Evolutionary conservation across 192 early-diverging fungal species (phyloP), one percentile per base, ranked within the genome.

Genomic region (Backusella circina): DNA sequence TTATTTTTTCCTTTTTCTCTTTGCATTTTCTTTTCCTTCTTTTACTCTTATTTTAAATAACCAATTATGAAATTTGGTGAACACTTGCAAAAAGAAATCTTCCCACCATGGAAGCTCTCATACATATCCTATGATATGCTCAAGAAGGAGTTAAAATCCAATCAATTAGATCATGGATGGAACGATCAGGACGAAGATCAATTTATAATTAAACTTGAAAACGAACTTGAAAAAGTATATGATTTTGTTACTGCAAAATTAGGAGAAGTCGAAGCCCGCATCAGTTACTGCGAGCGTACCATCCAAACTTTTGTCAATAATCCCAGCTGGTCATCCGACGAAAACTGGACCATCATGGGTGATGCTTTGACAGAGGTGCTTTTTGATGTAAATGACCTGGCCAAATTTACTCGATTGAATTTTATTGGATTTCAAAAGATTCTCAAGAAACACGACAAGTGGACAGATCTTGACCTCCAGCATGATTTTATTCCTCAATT

Each of bases 381-480:
- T 1, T 85, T 88, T 75, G 94, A 93, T 67, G 88, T 94, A 21
- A 93, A 94, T 72, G 91, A 95, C 78, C 82, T 95, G 51, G 90
- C 93, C 68, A 93, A 92, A 78, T 95, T 90, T 70, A 90, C 89
- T n/a, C 86, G 94, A 3, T 84, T 93, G 76, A 95, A 95, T 84
- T 95, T 91, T 77, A 91, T 91, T n/a, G 94, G 91, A 26, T 94
- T 95, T 74, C 87, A 91, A 71, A 93, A 97, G 87, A 98, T 98
- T 78, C 85, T 99, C 77, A 99, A 99, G 84, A 99, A 99, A 84
- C 98, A 99, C 79, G 97, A 99, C 82, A 96, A 96, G 79, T 92
- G 94, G 83, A 94, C 95, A 30, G 79, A 77, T 13, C 92, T 89
- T 75, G 81, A 88, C 39, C 82, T 99, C 38, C 86, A 93, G 82